Evolutionary conservation across 306 rosid genomes (phyloP), one percentile per base, ranked within the genome.

Genomic region (Canavalia gladiata): DNA sequence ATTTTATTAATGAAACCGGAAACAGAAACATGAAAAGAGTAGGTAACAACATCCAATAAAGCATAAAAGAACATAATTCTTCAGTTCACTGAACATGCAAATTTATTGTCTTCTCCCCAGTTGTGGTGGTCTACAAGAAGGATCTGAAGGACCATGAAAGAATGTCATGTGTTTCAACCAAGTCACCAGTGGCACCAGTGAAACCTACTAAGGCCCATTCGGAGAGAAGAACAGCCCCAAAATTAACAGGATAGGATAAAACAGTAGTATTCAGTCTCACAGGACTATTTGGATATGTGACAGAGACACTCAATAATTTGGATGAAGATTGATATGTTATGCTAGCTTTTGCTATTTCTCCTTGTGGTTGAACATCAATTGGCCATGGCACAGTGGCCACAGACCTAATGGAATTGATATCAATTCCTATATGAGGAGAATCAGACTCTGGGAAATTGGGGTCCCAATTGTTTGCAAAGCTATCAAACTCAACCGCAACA

Each of bases 401-500:
- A 2, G 89, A 86, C 68, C 11, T 43, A 10, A 89, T 69, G 6
- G 85, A 80, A 45, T 75, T 75, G 2, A 74, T 13, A 43, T 87
- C 81, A 5, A 89, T 85, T 62, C 92, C 92, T 0, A 87, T 79
- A 59, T 89, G 88, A 72, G 80, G 77, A 30, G 30, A 9, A 39
- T 67, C 30, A 30, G 55, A 43, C 9, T 0, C 4, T 1, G 78
- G 70, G 35, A 3, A 60, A 1, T 3, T 31, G 0, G 82, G 84
- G 34, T 85, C 89, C 81, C 87, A 83, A 30, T 66, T 60, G 2
- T 86, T 81, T 2, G 41, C 2, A 0, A 13, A 74, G 11, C 83
- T 83, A 30, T 88, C 91, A 31, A 88, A 85, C 84, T 88, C 91
- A 1, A 88, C 82, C 0, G 82, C 80, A 1, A 88, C 86, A 0